Percentiles rank a stretch among this genome's conserved stretches.
phyloP scores from a whole-genome alignment of 73 alveolate genomes.

The Breviolum minutum region DNA sequence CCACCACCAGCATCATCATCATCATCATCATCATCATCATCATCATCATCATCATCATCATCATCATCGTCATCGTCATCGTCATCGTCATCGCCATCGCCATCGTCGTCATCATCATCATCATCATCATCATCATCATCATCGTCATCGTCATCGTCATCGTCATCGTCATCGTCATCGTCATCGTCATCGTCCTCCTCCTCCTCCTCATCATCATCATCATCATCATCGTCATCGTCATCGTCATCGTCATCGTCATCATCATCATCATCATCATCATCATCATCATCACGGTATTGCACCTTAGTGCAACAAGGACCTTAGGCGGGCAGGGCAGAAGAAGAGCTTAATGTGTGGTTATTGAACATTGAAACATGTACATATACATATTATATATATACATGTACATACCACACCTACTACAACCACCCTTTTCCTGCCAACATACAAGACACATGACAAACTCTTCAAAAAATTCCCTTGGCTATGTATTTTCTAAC shows the following conservation, averaged over 20 bases:
- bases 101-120: not conserved
- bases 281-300: not conserved
- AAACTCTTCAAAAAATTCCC: too few species aligned
- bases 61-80: not conserved
- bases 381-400: too few species aligned
- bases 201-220: too few species aligned
- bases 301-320: not conserved
- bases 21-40: slow-evolving; percentile 3
- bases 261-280: not conserved
- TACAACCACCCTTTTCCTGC: too few species aligned
- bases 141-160: not conserved
- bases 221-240: not conserved
- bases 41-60: not conserved
- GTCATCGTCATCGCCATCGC: not conserved
- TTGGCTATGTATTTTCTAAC: too few species aligned
- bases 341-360: too few species aligned
- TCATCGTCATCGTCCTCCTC: too few species aligned
- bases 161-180: not conserved
- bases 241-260: not conserved
- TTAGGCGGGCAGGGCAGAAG: too few species aligned
- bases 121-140: not conserved
- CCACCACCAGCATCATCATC: not conserved
- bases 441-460: too few species aligned
- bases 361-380: too few species aligned
- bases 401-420: too few species aligned